phyloP scores from a whole-genome alignment of 2,329 filamentous ascomycete species.

The Alternaria postmessia region DNA sequence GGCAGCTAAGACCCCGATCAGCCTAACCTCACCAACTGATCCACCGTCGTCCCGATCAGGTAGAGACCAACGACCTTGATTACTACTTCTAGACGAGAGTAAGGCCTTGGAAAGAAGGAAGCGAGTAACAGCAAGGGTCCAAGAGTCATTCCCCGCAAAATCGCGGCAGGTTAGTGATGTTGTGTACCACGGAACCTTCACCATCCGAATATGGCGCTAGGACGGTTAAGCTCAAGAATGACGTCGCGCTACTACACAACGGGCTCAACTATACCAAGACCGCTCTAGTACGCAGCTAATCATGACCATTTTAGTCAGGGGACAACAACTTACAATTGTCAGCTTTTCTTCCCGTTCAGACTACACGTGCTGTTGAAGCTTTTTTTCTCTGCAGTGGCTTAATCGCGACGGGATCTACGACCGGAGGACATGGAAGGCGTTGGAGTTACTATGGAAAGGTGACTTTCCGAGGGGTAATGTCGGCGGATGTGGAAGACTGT shows the following conservation, averaged over 20 bases:
- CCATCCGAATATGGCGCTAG: conserved; percentile 6
- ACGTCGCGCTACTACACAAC: conserved; percentile 3
- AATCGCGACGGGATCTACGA: background rate
- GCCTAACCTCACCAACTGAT: conserved; percentile 1
- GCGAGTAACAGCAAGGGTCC: background rate
- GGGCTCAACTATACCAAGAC: background rate
- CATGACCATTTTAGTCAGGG: conserved; percentile 2
- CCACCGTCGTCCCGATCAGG: background rate
- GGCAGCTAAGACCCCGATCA: background rate
- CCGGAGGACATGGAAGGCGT: background rate
- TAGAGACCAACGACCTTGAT: background rate
- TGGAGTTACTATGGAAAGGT: background rate
- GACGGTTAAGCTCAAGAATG: conserved; percentile 7
- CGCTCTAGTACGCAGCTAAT: background rate
- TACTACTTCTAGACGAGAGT: background rate
- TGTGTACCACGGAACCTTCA: conserved; percentile 11
- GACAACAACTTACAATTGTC: conserved; percentile 4
- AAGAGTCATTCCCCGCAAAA: conserved; percentile 1
- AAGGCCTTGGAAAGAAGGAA: background rate
- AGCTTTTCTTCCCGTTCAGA: background rate
- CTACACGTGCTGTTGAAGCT: background rate
- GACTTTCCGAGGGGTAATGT: conserved; percentile 1
- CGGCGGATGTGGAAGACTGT: background rate
- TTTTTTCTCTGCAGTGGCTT: background rate
- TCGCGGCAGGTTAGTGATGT: conserved; percentile 4